Base-by-base conservation (phyloP, 2,329 filamentous ascomycete species). In the Colletotrichum agaves region DNA sequence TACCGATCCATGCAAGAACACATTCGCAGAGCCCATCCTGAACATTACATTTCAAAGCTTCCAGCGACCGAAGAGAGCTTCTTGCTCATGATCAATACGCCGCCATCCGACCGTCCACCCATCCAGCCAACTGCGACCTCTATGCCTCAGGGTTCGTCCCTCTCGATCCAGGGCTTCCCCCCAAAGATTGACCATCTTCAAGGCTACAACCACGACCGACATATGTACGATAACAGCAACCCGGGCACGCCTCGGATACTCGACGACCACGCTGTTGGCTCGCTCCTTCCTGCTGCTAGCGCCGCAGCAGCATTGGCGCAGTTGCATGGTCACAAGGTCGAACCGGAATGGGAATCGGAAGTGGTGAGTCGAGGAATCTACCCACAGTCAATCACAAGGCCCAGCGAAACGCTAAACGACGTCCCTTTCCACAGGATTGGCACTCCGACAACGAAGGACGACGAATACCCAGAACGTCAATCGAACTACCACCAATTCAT, bases 1-100 rank as follows among this genome's bases (percentile, higher is more conserved):
- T 99, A 94, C 83, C 94, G 96, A 80, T 98, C 95, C 71, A 98
- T 99, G 93, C 96, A 98, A 82, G 96, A 99, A 87, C 96, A 99
- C 78, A 98, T 99, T 76, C 93, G 96, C 75, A 91, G 96, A 80
- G 95, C 96, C 73, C 96, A 99, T 79, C 95, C 95, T 69, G 94
- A 97, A 79, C 92, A 98, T 80, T 98, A 98, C 83, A 97, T 99
- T 74, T 91, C 96, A 56, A 98, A 98, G 87, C 91, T 98, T 74
- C 95, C 96, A 73, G 96, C 96, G 55, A 99, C 95, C 74, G 95
- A 98, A 81, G 95, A 98, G 82, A 98, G 94, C 89, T 98, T 99
- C 81, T 85, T 92, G 76, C 86, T 97, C 79, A 98, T 98, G 96
- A 93, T 98, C 80, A 97, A 90, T 79, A 94, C 93, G 72, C 91